Base-by-base conservation (phyloP, 176 grass and related monocot genomes). In the Alloteropsis semialata region DNA sequence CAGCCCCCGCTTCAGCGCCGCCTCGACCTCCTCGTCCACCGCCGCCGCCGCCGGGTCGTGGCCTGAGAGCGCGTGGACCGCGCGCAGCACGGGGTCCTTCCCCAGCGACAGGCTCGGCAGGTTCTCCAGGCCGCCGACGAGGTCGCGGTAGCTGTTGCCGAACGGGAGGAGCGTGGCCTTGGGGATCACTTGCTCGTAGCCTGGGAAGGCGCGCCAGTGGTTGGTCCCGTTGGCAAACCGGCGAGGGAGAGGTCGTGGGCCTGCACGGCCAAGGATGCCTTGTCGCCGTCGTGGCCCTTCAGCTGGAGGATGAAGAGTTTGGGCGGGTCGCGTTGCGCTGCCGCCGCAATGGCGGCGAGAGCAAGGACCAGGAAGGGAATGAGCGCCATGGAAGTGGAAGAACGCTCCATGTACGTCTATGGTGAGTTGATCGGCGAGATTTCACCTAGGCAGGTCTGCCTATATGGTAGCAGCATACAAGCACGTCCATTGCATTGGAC, bases 101-200 rank as follows among this genome's bases (percentile, higher is more conserved):
- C 54, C 74, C 0, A 77, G 15, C 0, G 74, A 55, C 37, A 77
- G 56, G 24, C 24, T 19, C 0, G 55, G 55, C 8, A 77, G 74
- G 55, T 77, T 77, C 1, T 25, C 37, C 3, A 73, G 54, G 28
- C 80, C 68, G 29, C 68, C 55, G 55, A 82, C 18, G 69, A 73
- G 80, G 39, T 82, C 69, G 29, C 4, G 30, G 68, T 83, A 83
- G 69, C 30, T 74, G 81, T 37, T 73, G 55, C 69, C 69, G 69
- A 74, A 83, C 4, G 21, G 56, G 30, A 83, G 81, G 17, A 36
- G 19, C 22, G n/a, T 56, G 29, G 54, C 22, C 6, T 8, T 0
- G 5, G 41, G 32, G 57, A 75, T 8, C 8, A 28, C 0, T 15
- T 29, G 17, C 44, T 64, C 70, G 44, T 75, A 1, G 3, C 70